Conservation (phyloP, 2,329 filamentous ascomycete species). For the Xylariomycetidae sp. region DNA sequence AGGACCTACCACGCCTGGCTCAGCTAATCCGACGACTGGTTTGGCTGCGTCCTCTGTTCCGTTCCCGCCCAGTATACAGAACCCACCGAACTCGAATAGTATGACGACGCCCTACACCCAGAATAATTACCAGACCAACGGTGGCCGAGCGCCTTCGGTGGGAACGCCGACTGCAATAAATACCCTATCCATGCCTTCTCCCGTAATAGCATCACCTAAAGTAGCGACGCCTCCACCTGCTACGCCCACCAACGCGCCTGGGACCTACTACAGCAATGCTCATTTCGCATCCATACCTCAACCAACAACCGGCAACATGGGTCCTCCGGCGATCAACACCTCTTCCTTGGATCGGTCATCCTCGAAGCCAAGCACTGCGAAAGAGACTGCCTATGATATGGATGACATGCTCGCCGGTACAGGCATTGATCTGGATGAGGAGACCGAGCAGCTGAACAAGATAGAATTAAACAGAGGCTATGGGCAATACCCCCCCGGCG, state of each 20-base stretch:
- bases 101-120: constrained; percentile 24
- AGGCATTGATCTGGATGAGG: constrained; percentile 80
- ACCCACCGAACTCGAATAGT: constrained; percentile 25
- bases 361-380: constrained; percentile 57
- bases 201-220: constrained; percentile 12
- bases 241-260: constrained; percentile 17
- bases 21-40: constrained; percentile 34
- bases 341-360: constrained; percentile 35
- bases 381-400: constrained; percentile 64
- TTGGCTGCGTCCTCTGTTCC: constrained; percentile 28
- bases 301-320: constrained; percentile 25
- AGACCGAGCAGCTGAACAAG: constrained; percentile 75
- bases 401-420: constrained; percentile 81
- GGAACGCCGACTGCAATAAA: constrained; percentile 8
- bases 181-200: constrained; percentile 5
- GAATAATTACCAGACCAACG: constrained; percentile 16
- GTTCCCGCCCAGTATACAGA: constrained; percentile 12
- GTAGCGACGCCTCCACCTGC: constrained; percentile 13
- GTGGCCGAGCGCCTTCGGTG: too few species aligned
- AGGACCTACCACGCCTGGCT: constrained; percentile 25
- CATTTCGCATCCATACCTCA: too few species aligned
- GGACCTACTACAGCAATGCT: constrained; percentile 22
- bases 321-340: constrained; percentile 22
- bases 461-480: constrained; percentile 52
- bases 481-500: constrained; percentile 49